Conservation (phyloP, 495 filamentous ascomycete species). For the Glarea lozoyensis region DNA sequence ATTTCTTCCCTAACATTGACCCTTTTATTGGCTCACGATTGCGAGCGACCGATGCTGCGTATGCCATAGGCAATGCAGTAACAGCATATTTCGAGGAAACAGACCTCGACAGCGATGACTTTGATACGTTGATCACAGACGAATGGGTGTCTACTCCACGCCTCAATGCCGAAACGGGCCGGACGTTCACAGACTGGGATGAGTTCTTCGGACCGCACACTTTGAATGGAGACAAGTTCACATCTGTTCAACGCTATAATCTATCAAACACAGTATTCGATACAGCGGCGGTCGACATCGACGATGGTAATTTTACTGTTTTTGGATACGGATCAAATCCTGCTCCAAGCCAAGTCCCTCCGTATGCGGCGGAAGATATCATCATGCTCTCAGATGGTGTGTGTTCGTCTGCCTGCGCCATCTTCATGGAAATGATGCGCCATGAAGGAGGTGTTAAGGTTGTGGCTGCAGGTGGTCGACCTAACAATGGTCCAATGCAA, state of each 20-base stretch:
- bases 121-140: slow-evolving; percentile 18
- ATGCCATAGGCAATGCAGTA: slow-evolving; percentile 34
- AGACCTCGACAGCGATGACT: slow-evolving; percentile 11
- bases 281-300: slow-evolving; percentile 8
- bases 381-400: slow-evolving; percentile 40
- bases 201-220: slow-evolving; percentile 41
- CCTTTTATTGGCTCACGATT: slow-evolving; percentile 36
- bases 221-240: slow-evolving; percentile 36
- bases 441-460: slow-evolving; percentile 36
- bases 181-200: slow-evolving; percentile 42
- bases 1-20: slow-evolving; percentile 40
- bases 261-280: slow-evolving; percentile 38
- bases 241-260: slow-evolving; percentile 39
- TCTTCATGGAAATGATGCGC: slow-evolving; percentile 46
- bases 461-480: slow-evolving; percentile 39
- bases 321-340: slow-evolving; percentile 31
- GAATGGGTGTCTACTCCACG: slow-evolving; percentile 34
- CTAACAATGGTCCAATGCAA: slow-evolving; percentile 35
- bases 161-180: slow-evolving; percentile 33
- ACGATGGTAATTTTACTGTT: slow-evolving; percentile 17
- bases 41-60: slow-evolving; percentile 30
- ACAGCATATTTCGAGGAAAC: slow-evolving; percentile 27
- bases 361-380: slow-evolving; percentile 44
- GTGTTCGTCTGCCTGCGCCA: slow-evolving; percentile 41
- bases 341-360: slow-evolving; percentile 21